Evolutionary conservation across 2,329 filamentous ascomycete species (phyloP).

Genomic region (Botryosphaeria dothidea): DNA sequence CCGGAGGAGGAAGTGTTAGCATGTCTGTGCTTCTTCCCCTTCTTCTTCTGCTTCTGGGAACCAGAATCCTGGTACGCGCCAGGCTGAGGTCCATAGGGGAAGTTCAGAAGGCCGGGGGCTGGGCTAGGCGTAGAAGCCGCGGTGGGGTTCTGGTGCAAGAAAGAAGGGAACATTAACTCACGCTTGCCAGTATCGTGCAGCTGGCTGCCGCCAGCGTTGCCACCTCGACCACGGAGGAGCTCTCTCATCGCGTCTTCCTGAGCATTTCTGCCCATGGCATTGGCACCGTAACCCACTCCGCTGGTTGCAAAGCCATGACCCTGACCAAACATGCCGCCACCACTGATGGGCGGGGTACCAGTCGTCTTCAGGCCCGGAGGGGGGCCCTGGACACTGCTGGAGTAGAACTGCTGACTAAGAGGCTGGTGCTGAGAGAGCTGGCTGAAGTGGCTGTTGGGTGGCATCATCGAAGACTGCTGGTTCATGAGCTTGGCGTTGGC

Average conservation of each 20-base stretch:
- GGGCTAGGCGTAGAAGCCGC: conserved; percentile 81
- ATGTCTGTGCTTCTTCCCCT: conserved; percentile 99
- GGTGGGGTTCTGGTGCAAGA: conserved; percentile 83
- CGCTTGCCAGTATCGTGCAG: conserved; percentile 88
- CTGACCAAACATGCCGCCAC: conserved; percentile 84
- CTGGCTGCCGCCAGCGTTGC: conserved; percentile 63
- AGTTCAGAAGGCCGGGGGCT: conserved; percentile 87
- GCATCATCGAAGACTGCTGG: conserved; percentile 87
- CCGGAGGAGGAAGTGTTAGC: conserved; percentile 99
- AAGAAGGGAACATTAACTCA: conserved; percentile 96
- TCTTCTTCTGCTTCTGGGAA: conserved; percentile 96
- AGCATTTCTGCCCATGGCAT: conserved; percentile 68
- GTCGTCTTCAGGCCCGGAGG: conserved; percentile 95
- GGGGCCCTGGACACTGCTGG: conserved; percentile 83
- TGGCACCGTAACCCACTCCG: conserved; percentile 61
- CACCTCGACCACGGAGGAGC: conserved; percentile 68
- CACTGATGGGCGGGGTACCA: conserved; percentile 82
- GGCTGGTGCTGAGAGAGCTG: conserved; percentile 55
- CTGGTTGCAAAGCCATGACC: conserved; percentile 77
- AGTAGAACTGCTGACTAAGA: conserved; percentile 71
- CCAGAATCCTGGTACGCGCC: conserved; percentile 88
- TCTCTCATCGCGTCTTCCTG: conserved; percentile 78
- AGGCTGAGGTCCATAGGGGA: conserved; percentile 85
- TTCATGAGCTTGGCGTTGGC: conserved; percentile 79
- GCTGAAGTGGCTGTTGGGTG: conserved; percentile 51